phyloP scores from a whole-genome alignment of 2,329 filamentous ascomycete species.

The Aspergillus quadricinctus region DNA sequence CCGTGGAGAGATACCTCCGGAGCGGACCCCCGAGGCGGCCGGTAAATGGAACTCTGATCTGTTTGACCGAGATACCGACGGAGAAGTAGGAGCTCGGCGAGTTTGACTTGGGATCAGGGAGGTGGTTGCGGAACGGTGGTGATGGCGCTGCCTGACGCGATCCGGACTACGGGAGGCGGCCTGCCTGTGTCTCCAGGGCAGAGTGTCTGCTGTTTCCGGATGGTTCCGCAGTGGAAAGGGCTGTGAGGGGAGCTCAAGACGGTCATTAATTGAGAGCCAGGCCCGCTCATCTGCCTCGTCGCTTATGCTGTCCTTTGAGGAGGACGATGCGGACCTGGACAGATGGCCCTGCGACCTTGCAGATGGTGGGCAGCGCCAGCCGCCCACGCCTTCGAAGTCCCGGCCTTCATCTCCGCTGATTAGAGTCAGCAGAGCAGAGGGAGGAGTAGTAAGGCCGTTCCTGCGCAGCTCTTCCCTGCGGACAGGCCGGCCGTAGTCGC shows the following conservation, averaged over 20 bases:
- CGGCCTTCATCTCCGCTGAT: slow-evolving; percentile 32
- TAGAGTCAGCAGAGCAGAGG: slow-evolving; percentile 20
- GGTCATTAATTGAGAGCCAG: slow-evolving; percentile 37
- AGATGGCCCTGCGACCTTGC: slow-evolving; percentile 18
- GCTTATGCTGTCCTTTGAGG: slow-evolving; percentile 17
- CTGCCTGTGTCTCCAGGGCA: slow-evolving; percentile 5
- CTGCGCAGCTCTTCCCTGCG: slow-evolving; percentile 14
- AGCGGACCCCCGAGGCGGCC: slow-evolving; percentile 6
- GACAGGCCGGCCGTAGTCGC: slow-evolving; percentile 6
- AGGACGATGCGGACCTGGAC: slow-evolving; percentile 21
- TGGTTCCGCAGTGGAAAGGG: slow-evolving; percentile 16
- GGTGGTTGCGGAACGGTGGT: slow-evolving; percentile 33
- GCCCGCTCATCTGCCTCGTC: slow-evolving; percentile 32
- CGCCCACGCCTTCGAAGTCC: slow-evolving; percentile 44
- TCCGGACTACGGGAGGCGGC: not conserved
- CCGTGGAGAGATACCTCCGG: slow-evolving; percentile 15
- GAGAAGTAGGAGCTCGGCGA: slow-evolving; percentile 6
- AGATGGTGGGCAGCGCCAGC: slow-evolving; percentile 30
- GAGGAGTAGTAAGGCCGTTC: slow-evolving; percentile 9
- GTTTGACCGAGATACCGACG: slow-evolving; percentile 15
- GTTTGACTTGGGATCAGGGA: slow-evolving; percentile 21
- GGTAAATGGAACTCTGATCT: slow-evolving; percentile 10
- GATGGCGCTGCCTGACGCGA: slow-evolving; percentile 17
- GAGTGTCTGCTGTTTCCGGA: slow-evolving; percentile 4
- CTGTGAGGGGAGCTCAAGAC: slow-evolving; percentile 36